Evolutionary conservation across 306 rosid genomes (phyloP), one percentile per base, ranked within the genome.

Genomic region (Sicyos baderoa): DNA sequence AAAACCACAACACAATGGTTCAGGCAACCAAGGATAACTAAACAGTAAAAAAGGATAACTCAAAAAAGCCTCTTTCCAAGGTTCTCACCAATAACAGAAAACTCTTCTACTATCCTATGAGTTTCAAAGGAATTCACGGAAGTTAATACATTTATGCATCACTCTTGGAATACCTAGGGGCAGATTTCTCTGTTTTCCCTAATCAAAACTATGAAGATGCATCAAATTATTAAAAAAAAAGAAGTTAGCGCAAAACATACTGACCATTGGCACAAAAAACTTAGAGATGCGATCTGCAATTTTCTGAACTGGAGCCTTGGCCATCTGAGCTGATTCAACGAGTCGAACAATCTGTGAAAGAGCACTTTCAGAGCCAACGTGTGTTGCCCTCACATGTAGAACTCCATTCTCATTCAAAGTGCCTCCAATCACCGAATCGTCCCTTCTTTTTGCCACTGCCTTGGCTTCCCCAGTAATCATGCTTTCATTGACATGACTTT

Each of bases 261-360:
- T 81, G 53, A 90, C 97, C 78, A 86, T n/a, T 25, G 97, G 97
- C 75, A 90, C 97, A 69, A 90, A 88, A 75, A 84, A 86, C 68
- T 86, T 88, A 25, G 95, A 90, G 75, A 90, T 88, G 51, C 74
- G 86, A 64, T 91, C 97, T 0, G 97, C 97, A 55, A 85, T 71
- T 72, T 88, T 91, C 76, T 91, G 97, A 0, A 91, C 91, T 3
- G 97, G 97, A 76, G 97, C 97, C 66, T 91, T 91, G 37, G 93
- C 95, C 97, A 91, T 85, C 61, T 91, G 97, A 5, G 96, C 97
- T 42, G 97, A 82, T 72, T 91, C 96, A 59, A 91, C 95, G 32
- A 91, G 96, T 42, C 96, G 75, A 53, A 91, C 93, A 66, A 91
- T 91, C 81, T 91, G 97, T 0, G 88, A 82, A 23, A 91, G 91